Percentiles rank a stretch among this genome's conserved stretches.
Conservation (phyloP, 768 basidiomycete species). For the Tylopilus cervinicoccineus region DNA sequence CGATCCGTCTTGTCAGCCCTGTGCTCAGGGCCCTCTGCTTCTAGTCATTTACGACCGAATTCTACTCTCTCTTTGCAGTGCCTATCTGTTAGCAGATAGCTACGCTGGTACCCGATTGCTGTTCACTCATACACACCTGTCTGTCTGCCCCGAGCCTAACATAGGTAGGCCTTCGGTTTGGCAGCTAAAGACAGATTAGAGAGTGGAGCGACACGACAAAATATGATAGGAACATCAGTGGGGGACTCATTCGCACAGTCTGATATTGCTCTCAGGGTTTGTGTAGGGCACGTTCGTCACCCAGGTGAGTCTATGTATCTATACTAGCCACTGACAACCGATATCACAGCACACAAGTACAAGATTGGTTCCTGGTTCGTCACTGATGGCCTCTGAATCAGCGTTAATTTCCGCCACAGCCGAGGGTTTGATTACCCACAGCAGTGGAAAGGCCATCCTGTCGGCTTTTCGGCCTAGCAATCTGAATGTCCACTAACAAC, state of each 20-base stretch:
- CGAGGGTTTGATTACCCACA: not conserved
- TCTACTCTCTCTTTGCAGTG: not conserved
- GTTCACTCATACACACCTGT: not conserved
- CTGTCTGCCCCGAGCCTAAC: not conserved
- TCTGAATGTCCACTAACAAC: not conserved
- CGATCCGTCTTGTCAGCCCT: slow-evolving; percentile 1
- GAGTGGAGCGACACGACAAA: not conserved
- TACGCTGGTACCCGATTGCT: not conserved
- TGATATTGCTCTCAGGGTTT: not conserved
- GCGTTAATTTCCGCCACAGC: not conserved
- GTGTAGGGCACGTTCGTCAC: not conserved
- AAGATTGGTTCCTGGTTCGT: not conserved
- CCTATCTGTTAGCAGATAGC: not conserved
- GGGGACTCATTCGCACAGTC: not conserved
- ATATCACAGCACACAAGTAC: not conserved
- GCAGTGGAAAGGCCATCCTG: not conserved
- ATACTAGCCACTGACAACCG: not conserved
- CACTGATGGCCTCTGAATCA: not conserved
- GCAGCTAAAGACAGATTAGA: not conserved
- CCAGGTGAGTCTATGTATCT: not conserved
- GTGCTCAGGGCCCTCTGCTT: not conserved
- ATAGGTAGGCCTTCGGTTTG: not conserved
- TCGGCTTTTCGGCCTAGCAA: not conserved
- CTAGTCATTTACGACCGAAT: not conserved
- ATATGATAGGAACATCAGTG: not conserved